Base-by-base conservation (phyloP, 345 rosid species). In the Dipteronia sinensis region DNA sequence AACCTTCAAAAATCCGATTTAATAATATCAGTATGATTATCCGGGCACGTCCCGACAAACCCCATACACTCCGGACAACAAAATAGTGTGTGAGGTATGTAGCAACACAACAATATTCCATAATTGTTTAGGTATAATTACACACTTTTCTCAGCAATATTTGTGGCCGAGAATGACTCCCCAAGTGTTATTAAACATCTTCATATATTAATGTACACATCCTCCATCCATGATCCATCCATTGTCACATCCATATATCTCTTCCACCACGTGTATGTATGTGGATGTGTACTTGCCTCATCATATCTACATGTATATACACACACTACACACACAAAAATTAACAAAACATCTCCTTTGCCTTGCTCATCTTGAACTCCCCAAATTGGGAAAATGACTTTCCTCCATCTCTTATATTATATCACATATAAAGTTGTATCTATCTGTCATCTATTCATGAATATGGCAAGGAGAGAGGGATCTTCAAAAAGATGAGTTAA, bases 371-470 rank as follows among this genome's bases (percentile, higher is more conserved):
- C 16, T 49, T 47, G 49, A 47, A 74, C 11, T 74, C 40, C 2
- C 62, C 70, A 47, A 65, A 63, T 47, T 10, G 47, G 47, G 69
- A 16, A 64, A n/a, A 11, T 71, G 29, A 25, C 62, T 70, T 70
- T 29, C 62, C 9, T 27, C 25, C 2, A 16, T 9, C n/a, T n/a
- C 47, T 46, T 10, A 9, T 42, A 42, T 42, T 42, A 42, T 25
- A 53, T 49, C 16, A 58, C 16, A 71, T n/a, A 53, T 29, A 1
- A 29, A 7, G 6, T 29, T 15, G 3, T 20, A 29, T 29, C 7
- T 11, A 9, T 42, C 46, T 34, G 47, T 53, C 23, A 64, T 72
- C 34, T n/a, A 58, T 58, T 38, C 53, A 27, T 77, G 20, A 29
- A 71, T 42, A 42, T 9, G 46, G n/a, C n/a, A n/a, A n/a, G n/a